phyloP scores from a whole-genome alignment of 805 yeast species.

The Kluyveromyces dobzhanskii region DNA sequence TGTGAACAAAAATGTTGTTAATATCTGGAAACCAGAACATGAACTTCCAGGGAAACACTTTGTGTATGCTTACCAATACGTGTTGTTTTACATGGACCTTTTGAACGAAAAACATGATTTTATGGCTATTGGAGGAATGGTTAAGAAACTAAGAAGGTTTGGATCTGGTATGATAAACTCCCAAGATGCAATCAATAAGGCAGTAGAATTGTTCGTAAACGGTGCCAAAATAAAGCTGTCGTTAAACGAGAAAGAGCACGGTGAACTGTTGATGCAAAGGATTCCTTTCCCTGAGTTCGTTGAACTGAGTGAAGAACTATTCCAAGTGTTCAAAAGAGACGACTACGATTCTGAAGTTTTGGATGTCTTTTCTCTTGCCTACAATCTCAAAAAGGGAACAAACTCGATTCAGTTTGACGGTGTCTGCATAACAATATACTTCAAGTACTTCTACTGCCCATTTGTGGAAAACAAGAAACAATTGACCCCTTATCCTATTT shows the following conservation, averaged over 20 bases:
- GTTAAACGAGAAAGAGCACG: conserved; percentile 21
- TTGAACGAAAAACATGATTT: conserved; percentile 47
- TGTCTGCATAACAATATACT: conserved; percentile 23
- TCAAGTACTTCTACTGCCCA: conserved; percentile 24
- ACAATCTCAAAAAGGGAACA: conserved; percentile 25
- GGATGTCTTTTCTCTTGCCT: conserved; percentile 20
- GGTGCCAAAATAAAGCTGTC: conserved; percentile 14
- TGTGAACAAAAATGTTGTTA: conserved; percentile 60
- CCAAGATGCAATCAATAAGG: conserved; percentile 21
- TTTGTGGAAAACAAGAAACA: conserved; percentile 4
- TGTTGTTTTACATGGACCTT: conserved; percentile 52
- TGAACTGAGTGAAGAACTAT: conserved; percentile 15
- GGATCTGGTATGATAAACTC: conserved; percentile 61
- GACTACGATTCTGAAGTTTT: conserved; percentile 14
- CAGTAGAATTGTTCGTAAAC: conserved; percentile 17
- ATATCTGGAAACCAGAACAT: conserved; percentile 87
- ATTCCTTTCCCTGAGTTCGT: conserved; percentile 21
- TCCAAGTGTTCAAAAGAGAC: conserved; percentile 11
- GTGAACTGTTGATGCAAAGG: conserved; percentile 21
- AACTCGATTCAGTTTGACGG: conserved; percentile 27
- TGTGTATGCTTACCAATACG: conserved; percentile 63
- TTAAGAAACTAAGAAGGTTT: conserved; percentile 69
- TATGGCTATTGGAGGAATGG: conserved; percentile 47
- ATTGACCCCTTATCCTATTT: not conserved
- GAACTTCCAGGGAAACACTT: conserved; percentile 94